These are phyloP conservation scores for Paraconiothyrium brasiliense DNA, from an alignment of 2,329 filamentous ascomycete genomes.

Conservation along the genomic window DNA sequence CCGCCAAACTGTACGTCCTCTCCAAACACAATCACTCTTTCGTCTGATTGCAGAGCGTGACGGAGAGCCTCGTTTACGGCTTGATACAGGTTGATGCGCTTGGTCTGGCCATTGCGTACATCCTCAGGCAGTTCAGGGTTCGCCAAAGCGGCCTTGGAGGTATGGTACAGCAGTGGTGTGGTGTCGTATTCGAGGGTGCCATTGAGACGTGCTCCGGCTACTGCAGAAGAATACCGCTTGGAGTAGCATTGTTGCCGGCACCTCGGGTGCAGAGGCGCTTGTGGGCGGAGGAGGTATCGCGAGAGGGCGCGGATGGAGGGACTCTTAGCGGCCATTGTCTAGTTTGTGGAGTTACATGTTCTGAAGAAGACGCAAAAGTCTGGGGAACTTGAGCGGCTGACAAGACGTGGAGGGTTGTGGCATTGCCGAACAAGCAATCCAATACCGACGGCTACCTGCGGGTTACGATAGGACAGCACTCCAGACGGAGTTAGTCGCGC, in stretches of 20 bases:
- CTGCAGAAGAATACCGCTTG: conserved; percentile 59
- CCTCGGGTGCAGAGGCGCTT: conserved; percentile 34
- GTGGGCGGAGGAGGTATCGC: conserved; percentile 41
- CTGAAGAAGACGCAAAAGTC: conserved; percentile 3
- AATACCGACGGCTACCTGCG: conserved; percentile 12
- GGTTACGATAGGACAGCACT: neutral
- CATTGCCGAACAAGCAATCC: conserved; percentile 13
- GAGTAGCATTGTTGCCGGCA: conserved; percentile 31
- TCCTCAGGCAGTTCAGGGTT: conserved; percentile 76
- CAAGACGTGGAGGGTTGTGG: conserved; percentile 1
- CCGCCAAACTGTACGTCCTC: conserved; percentile 98
- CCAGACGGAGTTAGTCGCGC: conserved; percentile 1
- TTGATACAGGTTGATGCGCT: conserved; percentile 92
- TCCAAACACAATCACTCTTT: conserved; percentile 89
- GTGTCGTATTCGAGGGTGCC: conserved; percentile 86
- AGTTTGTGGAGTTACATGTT: conserved; percentile 2
- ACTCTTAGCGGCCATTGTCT: conserved; percentile 39
- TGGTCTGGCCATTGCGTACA: conserved; percentile 74
- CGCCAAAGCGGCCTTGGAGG: conserved; percentile 73
- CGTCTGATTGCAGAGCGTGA: conserved; percentile 82
- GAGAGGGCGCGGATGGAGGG: conserved; percentile 44
- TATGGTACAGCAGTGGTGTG: conserved; percentile 83
- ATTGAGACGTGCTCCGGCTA: conserved; percentile 73
- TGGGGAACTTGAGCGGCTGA: conserved; percentile 4
- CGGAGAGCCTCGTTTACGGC: conserved; percentile 90